Base-by-base conservation (phyloP, 805 yeast genomes). In the Cyberlindnera mississippiensis region DNA sequence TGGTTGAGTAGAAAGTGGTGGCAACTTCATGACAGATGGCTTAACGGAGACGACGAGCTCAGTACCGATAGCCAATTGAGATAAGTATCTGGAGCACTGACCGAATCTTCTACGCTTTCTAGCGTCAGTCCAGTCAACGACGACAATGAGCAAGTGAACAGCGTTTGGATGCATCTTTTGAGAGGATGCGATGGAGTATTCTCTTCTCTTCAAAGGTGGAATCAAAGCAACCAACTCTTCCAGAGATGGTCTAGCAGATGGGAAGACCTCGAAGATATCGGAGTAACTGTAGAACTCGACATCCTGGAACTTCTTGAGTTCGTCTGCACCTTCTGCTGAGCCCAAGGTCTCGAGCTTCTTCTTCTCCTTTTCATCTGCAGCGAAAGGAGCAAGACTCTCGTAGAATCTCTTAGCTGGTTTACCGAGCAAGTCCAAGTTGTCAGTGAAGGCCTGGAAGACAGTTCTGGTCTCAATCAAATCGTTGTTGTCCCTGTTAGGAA, bases 1-100 rank as follows among this genome's bases (percentile, higher is more conserved):
- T 17, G 98, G 97, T 61, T 87, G 91, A 35, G 80, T 78, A 9
- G 96, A 76, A 49, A 78, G 72, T 55, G 90, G 85, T 47, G 98
- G 98, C 49, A 91, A 72, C 67, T 90, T 91, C 97, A 91, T 90
- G 35, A 91, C 96, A 9, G 96, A 88, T 24, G 97, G 96, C 68
- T 91, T 91, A 44, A 91, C 97, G 48, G 93, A 81, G 22, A 91
- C 98, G 41, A 88, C 95, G 44, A 91, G 73, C 61, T 89, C 96
- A 37, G 83, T 73, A 32, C 96, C 97, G 47, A 85, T 73, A 8
- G 67, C 52, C 58, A 91, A 76, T 49, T 87, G 90, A 24, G 96
- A 79, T 53, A 91, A 70, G 65, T 79, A 91, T 66, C 87, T 87
- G 38, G 98, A 91, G 66, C 96, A 87, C 64, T 91, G 98, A 32